These are phyloP conservation scores for Ophiostoma ulmi DNA, from an alignment of 2,329 filamentous ascomycete genomes.

Conservation along the genomic window DNA sequence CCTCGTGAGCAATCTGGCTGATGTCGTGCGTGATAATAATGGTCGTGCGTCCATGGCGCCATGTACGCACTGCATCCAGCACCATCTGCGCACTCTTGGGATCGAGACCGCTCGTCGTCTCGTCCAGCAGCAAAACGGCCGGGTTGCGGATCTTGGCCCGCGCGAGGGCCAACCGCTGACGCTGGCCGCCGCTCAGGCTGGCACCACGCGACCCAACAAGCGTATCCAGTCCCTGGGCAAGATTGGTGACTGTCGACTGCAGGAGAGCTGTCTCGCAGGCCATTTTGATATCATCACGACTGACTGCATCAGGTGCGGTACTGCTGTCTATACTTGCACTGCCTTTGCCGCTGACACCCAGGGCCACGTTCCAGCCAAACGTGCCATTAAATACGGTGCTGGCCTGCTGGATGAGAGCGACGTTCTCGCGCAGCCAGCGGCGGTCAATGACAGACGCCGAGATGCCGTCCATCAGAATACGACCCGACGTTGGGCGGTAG, in stretches of 20 bases:
- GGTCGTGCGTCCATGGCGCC: slow-evolving; percentile 77
- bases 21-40: slow-evolving; percentile 92
- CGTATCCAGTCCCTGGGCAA: slow-evolving; percentile 69
- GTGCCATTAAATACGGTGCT: slow-evolving; percentile 78
- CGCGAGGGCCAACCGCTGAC: slow-evolving; percentile 74
- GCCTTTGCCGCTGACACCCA: slow-evolving; percentile 35
- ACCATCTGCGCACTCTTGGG: slow-evolving; percentile 61
- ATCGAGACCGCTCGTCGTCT: slow-evolving; percentile 82
- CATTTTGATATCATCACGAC: slow-evolving; percentile 44
- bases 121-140: slow-evolving; percentile 78
- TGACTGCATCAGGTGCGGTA: not conserved
- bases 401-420: slow-evolving; percentile 78
- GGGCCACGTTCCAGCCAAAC: slow-evolving; percentile 69
- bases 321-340: not conserved
- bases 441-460: slow-evolving; percentile 58
- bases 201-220: slow-evolving; percentile 61
- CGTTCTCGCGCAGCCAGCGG: slow-evolving; percentile 68
- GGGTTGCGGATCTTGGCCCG: slow-evolving; percentile 72
- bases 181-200: slow-evolving; percentile 77
- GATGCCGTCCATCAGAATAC: slow-evolving; percentile 63
- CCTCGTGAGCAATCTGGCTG: slow-evolving; percentile 63
- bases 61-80: slow-evolving; percentile 68
- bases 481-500: slow-evolving; percentile 62
- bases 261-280: slow-evolving; percentile 66
- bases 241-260: slow-evolving; percentile 57